These are phyloP conservation scores for Gloeopeniophorella convolvens DNA, from an alignment of 768 basidiomycete species.

Conservation along the genomic window DNA sequence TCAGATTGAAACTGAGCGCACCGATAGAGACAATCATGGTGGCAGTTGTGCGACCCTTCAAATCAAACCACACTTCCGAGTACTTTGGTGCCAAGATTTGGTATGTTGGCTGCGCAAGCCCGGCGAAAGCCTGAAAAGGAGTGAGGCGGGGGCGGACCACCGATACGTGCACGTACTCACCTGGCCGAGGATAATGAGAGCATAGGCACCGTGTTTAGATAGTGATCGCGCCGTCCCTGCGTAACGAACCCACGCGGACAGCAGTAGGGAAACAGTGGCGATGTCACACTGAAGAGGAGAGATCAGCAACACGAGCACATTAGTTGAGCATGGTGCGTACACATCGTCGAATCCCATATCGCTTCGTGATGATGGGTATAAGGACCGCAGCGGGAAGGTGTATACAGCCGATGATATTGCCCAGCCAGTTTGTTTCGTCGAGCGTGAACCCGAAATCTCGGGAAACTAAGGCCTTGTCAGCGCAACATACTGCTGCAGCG, in stretches of 20 bases:
- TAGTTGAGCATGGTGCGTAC: slow-evolving; percentile 36
- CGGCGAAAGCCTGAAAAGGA: slow-evolving; percentile 46
- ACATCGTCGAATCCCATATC: slow-evolving; percentile 55
- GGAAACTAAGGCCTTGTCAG: slow-evolving; percentile 52
- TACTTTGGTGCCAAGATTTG: slow-evolving; percentile 76
- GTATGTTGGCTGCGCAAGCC: slow-evolving; percentile 63
- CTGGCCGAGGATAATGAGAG: slow-evolving; percentile 66
- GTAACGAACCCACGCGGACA: slow-evolving; percentile 74
- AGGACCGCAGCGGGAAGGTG: slow-evolving; percentile 58
- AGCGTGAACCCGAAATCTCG: slow-evolving; percentile 61
- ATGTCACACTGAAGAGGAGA: slow-evolving; percentile 49
- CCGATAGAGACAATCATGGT: slow-evolving; percentile 53
- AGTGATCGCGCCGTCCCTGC: slow-evolving; percentile 58
- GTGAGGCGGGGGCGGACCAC: background rate
- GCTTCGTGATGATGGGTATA: slow-evolving; percentile 50
- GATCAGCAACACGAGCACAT: background rate
- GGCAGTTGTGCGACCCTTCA: slow-evolving; percentile 70
- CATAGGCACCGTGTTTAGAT: slow-evolving; percentile 46
- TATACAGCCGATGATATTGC: slow-evolving; percentile 55
- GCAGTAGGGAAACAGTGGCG: slow-evolving; percentile 44
- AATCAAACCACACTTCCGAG: slow-evolving; percentile 79
- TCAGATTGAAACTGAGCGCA: slow-evolving; percentile 9
- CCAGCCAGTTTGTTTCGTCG: slow-evolving; percentile 74
- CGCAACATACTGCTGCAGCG: background rate
- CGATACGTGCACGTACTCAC: slow-evolving; percentile 32